Base-by-base conservation (phyloP, 176 grass and related monocot genomes). In the Areca catechu region DNA sequence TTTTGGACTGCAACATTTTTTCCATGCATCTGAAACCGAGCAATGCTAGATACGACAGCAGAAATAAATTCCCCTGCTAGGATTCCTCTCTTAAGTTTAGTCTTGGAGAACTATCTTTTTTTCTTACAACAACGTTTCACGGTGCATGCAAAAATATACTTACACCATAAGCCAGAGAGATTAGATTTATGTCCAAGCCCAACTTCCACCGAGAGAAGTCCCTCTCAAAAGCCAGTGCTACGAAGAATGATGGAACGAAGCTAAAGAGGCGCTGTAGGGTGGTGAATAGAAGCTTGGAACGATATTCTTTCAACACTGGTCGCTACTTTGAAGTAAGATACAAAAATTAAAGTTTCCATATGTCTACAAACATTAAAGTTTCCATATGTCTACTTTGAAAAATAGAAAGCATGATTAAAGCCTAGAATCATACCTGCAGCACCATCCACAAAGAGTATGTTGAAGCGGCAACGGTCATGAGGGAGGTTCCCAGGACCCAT, bases 131-230 rank as follows among this genome's bases (percentile, higher is more conserved):
- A 29, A 29, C 6, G 27, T 29, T 29, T 29, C 4, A 29, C 27
- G 5, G 27, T 37, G 34, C 10, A 43, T 12, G 34, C 34, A 37
- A 37, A 37, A 47, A 20, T 34, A 3, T 21, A 61, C 53, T 71
- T 69, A 89, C 89, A 3, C 60, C 76, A 74, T 89, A 86, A 54
- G 80, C 61, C 16, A 80, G 66, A 3, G 72, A 23, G 61, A 77
- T 21, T 50, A 89, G 79, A 62, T 24, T 77, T 16, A 95, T 49
- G 5, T 56, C 70, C 22, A 76, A 72, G 27, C 70, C 59, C 56
- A 95, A 58, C 54, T 81, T 95, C 85, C 85, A 95, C 21, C 58
- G 50, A 1, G 90, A 76, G 4, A 95, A 70, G 70, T 89, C 80
- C 57, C 90, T 77, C 77, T 89, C 74, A 53, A 86, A 51, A 25